Evolutionary conservation across 1,139 yeast species (phyloP).

Genomic region (Scheffersomyces stambukii): DNA sequence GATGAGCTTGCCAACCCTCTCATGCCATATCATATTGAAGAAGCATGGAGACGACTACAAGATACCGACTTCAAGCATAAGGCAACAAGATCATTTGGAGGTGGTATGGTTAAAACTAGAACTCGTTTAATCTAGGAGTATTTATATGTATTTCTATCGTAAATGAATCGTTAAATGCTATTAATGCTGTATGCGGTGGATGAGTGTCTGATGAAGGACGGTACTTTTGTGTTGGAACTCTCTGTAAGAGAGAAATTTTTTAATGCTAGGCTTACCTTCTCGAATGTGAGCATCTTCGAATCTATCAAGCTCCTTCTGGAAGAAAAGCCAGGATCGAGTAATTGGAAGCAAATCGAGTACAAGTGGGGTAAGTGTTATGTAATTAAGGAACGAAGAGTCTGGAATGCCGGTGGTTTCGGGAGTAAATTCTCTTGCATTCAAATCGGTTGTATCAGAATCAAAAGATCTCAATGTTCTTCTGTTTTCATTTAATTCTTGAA

Average conservation of each 20-base stretch:
- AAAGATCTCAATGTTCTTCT: slow-evolving; percentile 5
- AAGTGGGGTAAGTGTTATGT: slow-evolving; percentile 16
- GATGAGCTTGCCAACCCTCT: slow-evolving; percentile 84
- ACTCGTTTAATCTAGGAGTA: slow-evolving; percentile 32
- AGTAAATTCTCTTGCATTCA: slow-evolving; percentile 9
- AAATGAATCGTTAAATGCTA: no score
- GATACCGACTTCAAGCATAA: slow-evolving; percentile 54
- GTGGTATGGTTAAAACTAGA: slow-evolving; percentile 54
- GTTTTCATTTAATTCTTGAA: slow-evolving; percentile 5
- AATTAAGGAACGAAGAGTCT: slow-evolving; percentile 19
- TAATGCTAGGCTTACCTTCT: slow-evolving; percentile 20
- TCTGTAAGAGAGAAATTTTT: slow-evolving; percentile 30
- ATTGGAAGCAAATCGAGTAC: slow-evolving; percentile 31
- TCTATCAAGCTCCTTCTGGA: slow-evolving; percentile 26
- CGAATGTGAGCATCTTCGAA: slow-evolving; percentile 18
- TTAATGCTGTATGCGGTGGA: background rate
- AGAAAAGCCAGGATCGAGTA: slow-evolving; percentile 31
- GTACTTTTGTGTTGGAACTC: slow-evolving; percentile 26
- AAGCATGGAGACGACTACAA: slow-evolving; percentile 88
- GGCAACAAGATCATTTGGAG: slow-evolving; percentile 71
- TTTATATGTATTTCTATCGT: background rate
- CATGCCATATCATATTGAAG: slow-evolving; percentile 78
- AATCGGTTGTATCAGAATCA: no score
- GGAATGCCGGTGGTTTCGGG: slow-evolving; percentile 22
- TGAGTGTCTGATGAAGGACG: slow-evolving; percentile 9